Evolutionary conservation across 2,329 filamentous ascomycete species (phyloP).

Genomic region (Hymenoscyphus scutula): DNA sequence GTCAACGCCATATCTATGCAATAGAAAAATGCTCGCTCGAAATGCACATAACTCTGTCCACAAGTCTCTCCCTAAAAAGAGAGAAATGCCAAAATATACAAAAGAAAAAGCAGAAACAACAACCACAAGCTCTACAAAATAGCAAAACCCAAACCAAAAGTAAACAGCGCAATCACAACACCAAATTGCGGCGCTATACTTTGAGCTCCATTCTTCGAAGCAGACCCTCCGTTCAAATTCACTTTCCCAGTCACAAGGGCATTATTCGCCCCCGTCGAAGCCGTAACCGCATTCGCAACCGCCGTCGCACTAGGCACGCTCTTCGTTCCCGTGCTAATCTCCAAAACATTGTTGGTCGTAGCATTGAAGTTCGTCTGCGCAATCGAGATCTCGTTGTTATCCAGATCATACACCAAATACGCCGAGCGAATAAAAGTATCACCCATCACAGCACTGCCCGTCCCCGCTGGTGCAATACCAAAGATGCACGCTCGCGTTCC

Average conservation of each 20-base stretch:
- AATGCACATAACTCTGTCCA: neutral
- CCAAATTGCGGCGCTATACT: conserved; percentile 21
- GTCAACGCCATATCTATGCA: too few species aligned
- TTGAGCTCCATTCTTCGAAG: conserved; percentile 18
- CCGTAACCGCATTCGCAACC: conserved; percentile 49
- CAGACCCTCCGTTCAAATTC: conserved; percentile 11
- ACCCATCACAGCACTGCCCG: conserved; percentile 60
- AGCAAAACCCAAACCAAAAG: conserved; percentile 27
- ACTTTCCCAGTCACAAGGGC: conserved; percentile 19
- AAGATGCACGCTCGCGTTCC: conserved; percentile 61
- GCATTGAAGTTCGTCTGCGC: conserved; percentile 65
- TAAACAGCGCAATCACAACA: conserved; percentile 27
- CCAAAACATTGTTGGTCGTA: conserved; percentile 48
- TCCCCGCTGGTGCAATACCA: conserved; percentile 59
- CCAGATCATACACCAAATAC: conserved; percentile 73
- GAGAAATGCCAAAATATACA: neutral
- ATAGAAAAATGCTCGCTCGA: neutral
- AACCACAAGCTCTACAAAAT: conserved; percentile 22
- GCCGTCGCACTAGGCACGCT: conserved; percentile 54
- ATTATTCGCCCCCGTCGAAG: conserved; percentile 38
- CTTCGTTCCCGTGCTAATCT: conserved; percentile 51
- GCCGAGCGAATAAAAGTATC: conserved; percentile 74
- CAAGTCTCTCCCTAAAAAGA: neutral
- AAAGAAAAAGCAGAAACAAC: too few species aligned
- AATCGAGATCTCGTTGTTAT: conserved; percentile 68